Evolutionary conservation across 1,284 basidiomycete genomes (phyloP).

Genomic region (Coriolopsis trogii): DNA sequence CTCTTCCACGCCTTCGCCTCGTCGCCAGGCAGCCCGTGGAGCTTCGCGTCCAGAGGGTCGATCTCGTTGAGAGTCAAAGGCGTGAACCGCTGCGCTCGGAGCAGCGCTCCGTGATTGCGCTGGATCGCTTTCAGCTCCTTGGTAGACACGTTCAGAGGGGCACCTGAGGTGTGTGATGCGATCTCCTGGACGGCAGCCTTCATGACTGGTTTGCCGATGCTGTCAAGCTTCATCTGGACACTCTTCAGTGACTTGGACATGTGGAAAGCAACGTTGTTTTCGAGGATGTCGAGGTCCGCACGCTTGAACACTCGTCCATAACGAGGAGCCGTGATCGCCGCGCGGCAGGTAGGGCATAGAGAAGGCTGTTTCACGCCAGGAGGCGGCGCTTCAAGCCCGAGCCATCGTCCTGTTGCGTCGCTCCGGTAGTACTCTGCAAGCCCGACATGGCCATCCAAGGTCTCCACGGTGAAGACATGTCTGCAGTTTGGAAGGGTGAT

Average conservation of each 20-base stretch:
- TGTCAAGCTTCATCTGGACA: slow-evolving; percentile 32
- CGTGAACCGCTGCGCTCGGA: slow-evolving; percentile 21
- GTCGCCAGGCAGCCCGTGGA: slow-evolving; percentile 36
- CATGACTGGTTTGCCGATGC: slow-evolving; percentile 7
- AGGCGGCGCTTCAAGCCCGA: slow-evolving; percentile 43
- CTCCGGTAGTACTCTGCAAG: slow-evolving; percentile 56
- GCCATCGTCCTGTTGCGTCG: slow-evolving; percentile 41
- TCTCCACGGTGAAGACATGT: slow-evolving; percentile 74
- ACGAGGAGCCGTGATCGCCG: slow-evolving; percentile 51
- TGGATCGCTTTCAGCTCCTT: slow-evolving; percentile 16
- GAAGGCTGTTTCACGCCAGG: slow-evolving; percentile 48
- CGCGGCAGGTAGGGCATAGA: slow-evolving; percentile 58
- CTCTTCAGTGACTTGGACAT: slow-evolving; percentile 48
- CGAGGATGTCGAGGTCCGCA: slow-evolving; percentile 62
- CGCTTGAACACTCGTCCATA: slow-evolving; percentile 66
- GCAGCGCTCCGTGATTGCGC: slow-evolving; percentile 7
- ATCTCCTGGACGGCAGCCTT: neutral
- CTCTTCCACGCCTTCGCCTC: slow-evolving; percentile 42
- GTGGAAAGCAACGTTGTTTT: slow-evolving; percentile 57
- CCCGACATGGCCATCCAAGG: slow-evolving; percentile 61
- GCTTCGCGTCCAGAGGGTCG: slow-evolving; percentile 16
- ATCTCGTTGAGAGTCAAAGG: slow-evolving; percentile 21
- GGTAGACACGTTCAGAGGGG: slow-evolving; percentile 9
- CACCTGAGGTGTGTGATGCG: neutral
- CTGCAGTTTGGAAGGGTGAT: slow-evolving; percentile 63